Evolutionary conservation across 139 green algal species (phyloP), one percentile per base, ranked within the genome.

Genomic region (Chlorella sorokiniana): DNA sequence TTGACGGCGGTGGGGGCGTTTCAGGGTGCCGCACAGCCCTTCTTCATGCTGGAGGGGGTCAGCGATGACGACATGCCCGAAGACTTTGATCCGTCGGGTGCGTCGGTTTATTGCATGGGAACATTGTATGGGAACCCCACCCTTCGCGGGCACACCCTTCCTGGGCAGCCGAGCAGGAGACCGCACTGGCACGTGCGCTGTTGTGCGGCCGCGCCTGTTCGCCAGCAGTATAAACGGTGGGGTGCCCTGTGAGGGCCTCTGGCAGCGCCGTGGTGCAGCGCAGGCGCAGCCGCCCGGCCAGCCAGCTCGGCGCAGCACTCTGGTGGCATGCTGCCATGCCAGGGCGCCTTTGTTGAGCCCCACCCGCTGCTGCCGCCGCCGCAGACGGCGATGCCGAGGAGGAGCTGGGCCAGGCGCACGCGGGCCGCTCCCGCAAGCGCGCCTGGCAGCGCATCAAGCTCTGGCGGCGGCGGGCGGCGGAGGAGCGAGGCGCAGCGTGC

Each of bases 61-160:
- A 84, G 64, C 44, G 82, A 86, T 33, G 74, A 78, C 6, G 82
- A 86, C 33, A 73, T 86, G 76, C 82, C 82, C 4, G 82, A 79
- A 1, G 82, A 88, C 63, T 83, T 83, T 38, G 25, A 70, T 3
- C 18, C 68, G 0, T 45, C 42, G n/a, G 62, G 77, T 41, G 23
- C 38, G 65, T 22, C 7, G 37, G 9, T 31, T 5, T 1, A 29
- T 25, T 37, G 38, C 1, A 3, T 16, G 2, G 4, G 27, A 16
- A 44, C 35, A 48, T 71, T 48, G 4, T 45, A 25, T 11, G 0
- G 11, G 1, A 10, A 31, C 8, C 2, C 0, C 2, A 40, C 4
- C 37, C 5, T 6, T 48, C 9, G 4, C 2, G 23, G 2, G 1
- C n/a, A n/a, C n/a, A n/a, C n/a, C n/a, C n/a, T n/a, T n/a, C n/a